These are phyloP conservation scores for Plasmodium coatneyi DNA, from an alignment of 169 alveolate genomes.

Conservation along the genomic window DNA sequence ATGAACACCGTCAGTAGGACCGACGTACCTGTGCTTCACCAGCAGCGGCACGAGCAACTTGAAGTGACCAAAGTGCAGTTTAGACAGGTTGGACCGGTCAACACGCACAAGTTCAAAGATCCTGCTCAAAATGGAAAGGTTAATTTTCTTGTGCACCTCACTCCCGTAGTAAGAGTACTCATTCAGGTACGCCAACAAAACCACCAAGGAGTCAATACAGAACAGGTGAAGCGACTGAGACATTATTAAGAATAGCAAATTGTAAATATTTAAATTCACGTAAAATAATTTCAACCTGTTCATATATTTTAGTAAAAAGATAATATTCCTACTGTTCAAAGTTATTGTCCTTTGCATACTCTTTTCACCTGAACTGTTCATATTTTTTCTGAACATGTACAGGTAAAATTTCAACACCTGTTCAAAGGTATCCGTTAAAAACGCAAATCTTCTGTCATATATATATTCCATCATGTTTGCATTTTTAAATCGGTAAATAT, in stretches of 20 bases:
- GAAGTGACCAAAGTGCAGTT: slow-evolving; percentile 12
- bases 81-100: not conserved
- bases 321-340: slow-evolving; percentile 24
- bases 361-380: not conserved
- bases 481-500: slow-evolving; percentile 28
- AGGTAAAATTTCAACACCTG: slow-evolving; percentile 35
- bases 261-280: slow-evolving; percentile 47
- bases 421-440: slow-evolving; percentile 38
- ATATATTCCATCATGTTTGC: slow-evolving; percentile 31
- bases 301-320: slow-evolving; percentile 58
- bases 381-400: slow-evolving; percentile 9
- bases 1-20: not conserved
- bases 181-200: slow-evolving; percentile 39
- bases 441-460: slow-evolving; percentile 41
- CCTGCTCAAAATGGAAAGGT: slow-evolving; percentile 2
- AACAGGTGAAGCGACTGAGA: slow-evolving; percentile 31
- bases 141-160: slow-evolving; percentile 36
- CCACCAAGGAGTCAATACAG: not conserved
- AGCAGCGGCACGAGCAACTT: slow-evolving; percentile 29
- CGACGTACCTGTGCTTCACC: slow-evolving; percentile 41
- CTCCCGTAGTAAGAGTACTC: slow-evolving; percentile 31
- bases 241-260: slow-evolving; percentile 30
- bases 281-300: slow-evolving; percentile 49
- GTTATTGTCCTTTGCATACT: not conserved
- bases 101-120: not conserved